A percentile compares a stretch with the other conserved stretches of the same genome.
Conservation (phyloP, 2,329 filamentous ascomycete genomes). For the Macrophomina tecta region DNA sequence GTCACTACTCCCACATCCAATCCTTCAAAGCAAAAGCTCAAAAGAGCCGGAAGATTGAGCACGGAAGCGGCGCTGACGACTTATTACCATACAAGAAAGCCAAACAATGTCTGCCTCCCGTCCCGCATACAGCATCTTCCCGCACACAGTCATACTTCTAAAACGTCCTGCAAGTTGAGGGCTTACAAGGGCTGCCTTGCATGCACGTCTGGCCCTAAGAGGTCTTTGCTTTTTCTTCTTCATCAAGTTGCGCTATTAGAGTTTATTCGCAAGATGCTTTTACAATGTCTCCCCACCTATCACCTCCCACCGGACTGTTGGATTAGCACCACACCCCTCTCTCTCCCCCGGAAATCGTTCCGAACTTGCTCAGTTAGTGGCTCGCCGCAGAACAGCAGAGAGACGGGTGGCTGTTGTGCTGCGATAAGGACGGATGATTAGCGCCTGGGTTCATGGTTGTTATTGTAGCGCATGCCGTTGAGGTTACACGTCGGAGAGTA, state of each 20-base stretch:
- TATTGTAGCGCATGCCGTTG: not conserved
- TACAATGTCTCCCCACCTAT: too few relatives aligned
- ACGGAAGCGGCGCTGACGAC: slow-evolving; percentile 1
- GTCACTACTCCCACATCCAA: not conserved
- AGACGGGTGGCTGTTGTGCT: not conserved
- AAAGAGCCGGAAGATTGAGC: not conserved
- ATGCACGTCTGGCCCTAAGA: not conserved
- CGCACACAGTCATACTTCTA: slow-evolving; percentile 26
- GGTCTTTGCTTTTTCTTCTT: not conserved
- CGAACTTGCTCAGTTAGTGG: slow-evolving; percentile 2
- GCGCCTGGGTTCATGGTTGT: slow-evolving; percentile 15
- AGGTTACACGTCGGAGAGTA: slow-evolving; percentile 9
- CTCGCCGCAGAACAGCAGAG: not conserved
- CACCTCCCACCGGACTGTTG: not conserved
- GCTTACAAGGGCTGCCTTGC: slow-evolving; percentile 1
- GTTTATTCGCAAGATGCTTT: too few relatives aligned
- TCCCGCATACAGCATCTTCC: slow-evolving; percentile 11
- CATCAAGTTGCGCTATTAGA: too few relatives aligned
- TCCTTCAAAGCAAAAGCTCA: not conserved
- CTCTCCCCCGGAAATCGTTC: not conserved
- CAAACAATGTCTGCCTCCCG: not conserved
- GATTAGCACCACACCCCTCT: not conserved
- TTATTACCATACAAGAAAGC: not conserved
- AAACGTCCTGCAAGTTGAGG: not conserved
- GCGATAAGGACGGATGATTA: slow-evolving; percentile 7